phyloP scores from a whole-genome alignment of 768 basidiomycete species.

The Mycena sanguinolenta region DNA sequence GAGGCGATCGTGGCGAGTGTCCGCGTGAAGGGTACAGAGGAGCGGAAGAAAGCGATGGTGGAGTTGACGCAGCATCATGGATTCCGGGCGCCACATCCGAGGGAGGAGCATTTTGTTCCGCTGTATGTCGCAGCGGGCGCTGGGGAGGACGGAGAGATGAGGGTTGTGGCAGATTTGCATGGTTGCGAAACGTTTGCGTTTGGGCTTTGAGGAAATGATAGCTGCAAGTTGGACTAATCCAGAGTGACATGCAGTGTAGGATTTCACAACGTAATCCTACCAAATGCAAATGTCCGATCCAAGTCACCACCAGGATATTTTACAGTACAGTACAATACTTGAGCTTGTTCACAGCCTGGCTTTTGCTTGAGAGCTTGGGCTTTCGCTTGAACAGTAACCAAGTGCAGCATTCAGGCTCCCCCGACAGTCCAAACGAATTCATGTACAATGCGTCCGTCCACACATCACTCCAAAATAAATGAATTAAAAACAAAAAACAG shows the following conservation, averaged over 20 bases:
- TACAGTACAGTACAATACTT: too few species aligned
- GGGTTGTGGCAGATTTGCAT: slow-evolving; percentile 59
- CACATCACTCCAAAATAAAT: too few species aligned
- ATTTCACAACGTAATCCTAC: not conserved
- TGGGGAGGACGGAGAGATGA: not conserved
- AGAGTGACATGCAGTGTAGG: too few species aligned
- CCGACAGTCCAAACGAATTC: slow-evolving; percentile 83
- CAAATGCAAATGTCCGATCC: too few species aligned
- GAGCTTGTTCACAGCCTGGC: slow-evolving; percentile 70
- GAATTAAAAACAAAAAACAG: not conserved
- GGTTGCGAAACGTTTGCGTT: slow-evolving; percentile 77
- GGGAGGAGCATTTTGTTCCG: slow-evolving; percentile 87
- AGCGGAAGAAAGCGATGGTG: slow-evolving; percentile 64
- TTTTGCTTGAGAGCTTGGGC: too few species aligned
- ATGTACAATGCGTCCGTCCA: slow-evolving; percentile 88
- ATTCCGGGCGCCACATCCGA: slow-evolving; percentile 79
- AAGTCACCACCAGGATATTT: too few species aligned
- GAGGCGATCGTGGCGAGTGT: slow-evolving; percentile 54
- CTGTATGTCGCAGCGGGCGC: slow-evolving; percentile 56
- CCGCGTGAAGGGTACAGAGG: too few species aligned
- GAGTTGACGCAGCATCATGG: slow-evolving; percentile 68
- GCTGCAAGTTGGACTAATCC: too few species aligned
- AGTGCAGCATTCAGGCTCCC: slow-evolving; percentile 61
- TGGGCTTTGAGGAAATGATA: slow-evolving; percentile 43
- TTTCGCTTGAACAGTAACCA: too few species aligned